Percentiles rank a stretch among this genome's conserved stretches.
Evolutionary conservation across 495 filamentous ascomycete species (phyloP).

Genomic region (Barbatosphaeria neglecta): DNA sequence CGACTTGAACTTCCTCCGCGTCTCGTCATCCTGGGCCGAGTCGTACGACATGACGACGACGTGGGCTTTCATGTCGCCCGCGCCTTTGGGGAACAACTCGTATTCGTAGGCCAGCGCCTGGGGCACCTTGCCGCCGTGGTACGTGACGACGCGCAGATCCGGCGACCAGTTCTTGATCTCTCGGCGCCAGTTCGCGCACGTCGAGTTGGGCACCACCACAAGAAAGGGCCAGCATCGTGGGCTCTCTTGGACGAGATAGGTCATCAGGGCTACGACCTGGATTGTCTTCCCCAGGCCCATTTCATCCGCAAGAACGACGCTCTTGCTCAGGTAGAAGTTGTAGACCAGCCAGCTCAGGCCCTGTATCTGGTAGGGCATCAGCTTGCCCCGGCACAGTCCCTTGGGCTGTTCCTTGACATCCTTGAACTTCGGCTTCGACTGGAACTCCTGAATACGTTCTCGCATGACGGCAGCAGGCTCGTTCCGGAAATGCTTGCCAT

Average conservation of each 20-base stretch:
- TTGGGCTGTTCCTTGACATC: conserved; percentile 61
- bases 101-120: conserved; percentile 61
- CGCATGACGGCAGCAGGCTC: conserved; percentile 42
- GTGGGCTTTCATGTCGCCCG: conserved; percentile 59
- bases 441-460: conserved; percentile 48
- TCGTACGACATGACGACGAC: conserved; percentile 94
- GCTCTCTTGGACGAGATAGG: conserved; percentile 58
- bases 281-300: conserved; percentile 99
- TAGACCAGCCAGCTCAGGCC: conserved; percentile 97
- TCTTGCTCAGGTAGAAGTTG: conserved; percentile 68
- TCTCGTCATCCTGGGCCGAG: conserved; percentile 58
- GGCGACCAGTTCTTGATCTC: conserved; percentile 95
- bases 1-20: conserved; percentile 46
- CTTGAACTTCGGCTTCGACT: conserved; percentile 49
- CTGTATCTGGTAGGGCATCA: conserved; percentile 91
- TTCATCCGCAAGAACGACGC: conserved; percentile 93
- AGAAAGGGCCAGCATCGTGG: conserved; percentile 87
- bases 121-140: conserved; percentile 63
- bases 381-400: conserved; percentile 59
- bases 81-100: conserved; percentile 63
- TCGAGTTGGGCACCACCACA: conserved; percentile 86
- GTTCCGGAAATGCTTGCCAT: conserved; percentile 54
- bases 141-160: conserved; percentile 73
- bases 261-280: conserved; percentile 76
- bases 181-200: conserved; percentile 91